A percentile compares a stretch with the other conserved stretches of the same genome.
Evolutionary conservation across 495 filamentous ascomycete genomes (phyloP).

Genomic region (Neurospora discreta): DNA sequence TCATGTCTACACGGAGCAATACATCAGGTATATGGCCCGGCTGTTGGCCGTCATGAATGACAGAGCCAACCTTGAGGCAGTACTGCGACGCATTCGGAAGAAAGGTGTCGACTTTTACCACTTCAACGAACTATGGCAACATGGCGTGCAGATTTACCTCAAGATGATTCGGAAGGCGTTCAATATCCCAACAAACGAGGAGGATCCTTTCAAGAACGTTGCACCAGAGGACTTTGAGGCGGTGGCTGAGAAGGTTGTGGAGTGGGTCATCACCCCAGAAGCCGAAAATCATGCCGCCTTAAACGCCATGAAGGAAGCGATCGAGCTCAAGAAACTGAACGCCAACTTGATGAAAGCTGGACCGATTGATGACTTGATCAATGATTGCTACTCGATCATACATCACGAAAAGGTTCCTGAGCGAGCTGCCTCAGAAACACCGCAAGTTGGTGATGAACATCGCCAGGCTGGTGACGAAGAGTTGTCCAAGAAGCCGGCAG

Average conservation of each 20-base stretch:
- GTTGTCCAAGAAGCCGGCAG: neutral
- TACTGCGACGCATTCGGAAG: slow-evolving; percentile 73
- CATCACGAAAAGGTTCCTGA: slow-evolving; percentile 44
- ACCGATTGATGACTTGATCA: slow-evolving; percentile 80
- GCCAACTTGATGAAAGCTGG: slow-evolving; percentile 71
- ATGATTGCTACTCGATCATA: slow-evolving; percentile 74
- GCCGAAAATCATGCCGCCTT: slow-evolving; percentile 40
- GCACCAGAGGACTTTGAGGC: slow-evolving; percentile 68
- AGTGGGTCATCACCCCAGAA: slow-evolving; percentile 33
- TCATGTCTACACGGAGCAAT: slow-evolving; percentile 86
- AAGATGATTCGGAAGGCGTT: slow-evolving; percentile 61
- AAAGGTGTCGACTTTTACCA: slow-evolving; percentile 75
- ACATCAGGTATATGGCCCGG: slow-evolving; percentile 67
- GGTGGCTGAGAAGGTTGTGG: slow-evolving; percentile 36
- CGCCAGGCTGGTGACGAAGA: neutral
- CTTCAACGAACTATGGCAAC: slow-evolving; percentile 76
- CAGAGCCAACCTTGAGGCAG: slow-evolving; percentile 61
- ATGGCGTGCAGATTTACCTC: slow-evolving; percentile 62
- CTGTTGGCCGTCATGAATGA: slow-evolving; percentile 71
- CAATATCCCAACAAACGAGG: slow-evolving; percentile 53
- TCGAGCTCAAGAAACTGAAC: slow-evolving; percentile 88
- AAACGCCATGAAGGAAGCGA: slow-evolving; percentile 67
- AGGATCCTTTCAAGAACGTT: slow-evolving; percentile 71
- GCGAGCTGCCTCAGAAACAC: slow-evolving; percentile 24
- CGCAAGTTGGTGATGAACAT: slow-evolving; percentile 5